These are phyloP conservation scores for Kluyveromyces wickerhamii DNA, from an alignment of 805 yeast genomes.

Conservation along the genomic window DNA sequence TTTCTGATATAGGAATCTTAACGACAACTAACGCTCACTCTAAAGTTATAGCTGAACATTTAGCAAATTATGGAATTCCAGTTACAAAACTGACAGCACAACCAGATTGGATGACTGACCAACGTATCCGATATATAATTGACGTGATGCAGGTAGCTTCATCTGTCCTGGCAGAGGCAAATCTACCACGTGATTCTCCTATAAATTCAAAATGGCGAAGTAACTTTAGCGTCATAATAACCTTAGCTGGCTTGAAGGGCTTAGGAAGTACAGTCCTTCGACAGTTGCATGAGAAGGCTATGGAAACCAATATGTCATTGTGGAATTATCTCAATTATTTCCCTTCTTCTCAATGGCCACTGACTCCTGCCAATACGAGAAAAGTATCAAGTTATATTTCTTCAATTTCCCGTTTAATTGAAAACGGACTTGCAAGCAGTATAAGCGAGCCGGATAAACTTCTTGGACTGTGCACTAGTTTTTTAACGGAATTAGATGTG, in stretches of 20 bases:
- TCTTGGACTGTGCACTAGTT: slow-evolving; percentile 8
- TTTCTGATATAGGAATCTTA: slow-evolving; percentile 43
- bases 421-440: slow-evolving; percentile 3
- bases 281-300: slow-evolving; percentile 14
- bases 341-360: slow-evolving; percentile 13
- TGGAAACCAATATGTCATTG: slow-evolving; percentile 11
- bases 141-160: slow-evolving; percentile 39
- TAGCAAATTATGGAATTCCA: slow-evolving; percentile 37
- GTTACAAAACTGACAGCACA: slow-evolving; percentile 37
- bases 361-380: slow-evolving; percentile 15
- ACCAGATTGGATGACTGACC: slow-evolving; percentile 44
- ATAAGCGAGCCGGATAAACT: slow-evolving; percentile 25
- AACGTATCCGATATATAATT: slow-evolving; percentile 32
- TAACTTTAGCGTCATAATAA: slow-evolving; percentile 23
- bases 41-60: slow-evolving; percentile 30
- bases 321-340: slow-evolving; percentile 19
- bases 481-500: slow-evolving; percentile 29
- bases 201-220: slow-evolving; percentile 11
- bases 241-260: slow-evolving; percentile 21
- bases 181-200: not conserved
- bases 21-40: slow-evolving; percentile 46
- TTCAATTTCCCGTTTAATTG: slow-evolving; percentile 13
- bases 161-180: slow-evolving; percentile 10
- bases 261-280: slow-evolving; percentile 19
- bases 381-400: slow-evolving; percentile 24